Evolutionary conservation across 148 eudicot genomes (phyloP).

Genomic region (Cornus kousa): DNA sequence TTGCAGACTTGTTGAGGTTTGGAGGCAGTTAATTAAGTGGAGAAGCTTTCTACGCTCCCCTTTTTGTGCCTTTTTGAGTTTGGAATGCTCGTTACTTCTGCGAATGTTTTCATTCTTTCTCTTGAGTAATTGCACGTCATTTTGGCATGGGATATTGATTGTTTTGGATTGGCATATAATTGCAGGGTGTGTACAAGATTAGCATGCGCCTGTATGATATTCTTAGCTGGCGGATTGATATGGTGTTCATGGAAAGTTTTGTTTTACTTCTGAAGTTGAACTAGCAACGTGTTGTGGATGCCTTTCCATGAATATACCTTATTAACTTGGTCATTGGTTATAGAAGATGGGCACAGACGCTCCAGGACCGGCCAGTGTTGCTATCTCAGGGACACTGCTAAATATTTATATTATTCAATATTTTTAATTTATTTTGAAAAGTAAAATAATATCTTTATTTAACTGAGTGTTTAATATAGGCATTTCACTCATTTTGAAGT

Average conservation of each 20-base stretch:
- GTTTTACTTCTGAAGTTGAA: slow-evolving; percentile 91
- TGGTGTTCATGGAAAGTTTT: slow-evolving; percentile 87
- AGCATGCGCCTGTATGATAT: slow-evolving; percentile 88
- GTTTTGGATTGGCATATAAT: slow-evolving; percentile 85
- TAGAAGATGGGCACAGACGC: slow-evolving; percentile 48
- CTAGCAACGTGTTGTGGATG: slow-evolving; percentile 76
- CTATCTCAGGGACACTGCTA: slow-evolving; percentile 7
- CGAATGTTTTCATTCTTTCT: slow-evolving; percentile 19
- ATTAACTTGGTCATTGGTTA: slow-evolving; percentile 46
- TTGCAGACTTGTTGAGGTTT: slow-evolving; percentile 14
- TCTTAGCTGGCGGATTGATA: slow-evolving; percentile 96
- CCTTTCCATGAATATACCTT: slow-evolving; percentile 52
- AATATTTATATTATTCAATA: slow-evolving; percentile 12
- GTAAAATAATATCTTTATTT: too few relatives aligned
- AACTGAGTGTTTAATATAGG: too few relatives aligned
- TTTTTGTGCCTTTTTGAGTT: slow-evolving; percentile 6
- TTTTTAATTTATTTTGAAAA: too few relatives aligned
- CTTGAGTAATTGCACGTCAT: slow-evolving; percentile 33
- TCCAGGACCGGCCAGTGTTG: slow-evolving; percentile 26
- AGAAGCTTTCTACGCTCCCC: not conserved
- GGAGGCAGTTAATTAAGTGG: not conserved
- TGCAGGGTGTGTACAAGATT: slow-evolving; percentile 93
- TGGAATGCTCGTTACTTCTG: not conserved
- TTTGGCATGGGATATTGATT: slow-evolving; percentile 61
- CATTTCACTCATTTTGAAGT: too few relatives aligned